Conservation (phyloP, 2,329 filamentous ascomycete genomes). For the Trichoderma gracile region DNA sequence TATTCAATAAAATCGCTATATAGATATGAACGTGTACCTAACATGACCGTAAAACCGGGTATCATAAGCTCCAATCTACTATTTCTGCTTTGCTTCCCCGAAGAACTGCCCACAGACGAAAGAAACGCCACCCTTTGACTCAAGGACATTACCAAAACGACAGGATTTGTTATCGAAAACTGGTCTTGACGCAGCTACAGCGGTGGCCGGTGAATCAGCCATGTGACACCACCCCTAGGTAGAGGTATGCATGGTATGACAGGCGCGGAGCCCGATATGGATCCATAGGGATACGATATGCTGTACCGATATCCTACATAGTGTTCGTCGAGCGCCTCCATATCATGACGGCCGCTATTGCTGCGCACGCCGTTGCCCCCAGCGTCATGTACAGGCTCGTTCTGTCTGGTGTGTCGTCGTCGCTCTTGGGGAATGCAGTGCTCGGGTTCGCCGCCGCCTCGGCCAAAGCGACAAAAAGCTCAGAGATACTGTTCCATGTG, state of each 20-base stretch:
- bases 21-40: neutral
- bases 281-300: neutral
- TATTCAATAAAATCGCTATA: neutral
- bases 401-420: constrained; percentile 81
- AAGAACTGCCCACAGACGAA: neutral
- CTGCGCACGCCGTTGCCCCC: constrained; percentile 68
- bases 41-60: constrained; percentile 17
- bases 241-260: no score
- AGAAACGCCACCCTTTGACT: neutral
- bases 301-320: constrained; percentile 28
- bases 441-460: constrained; percentile 90
- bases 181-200: neutral
- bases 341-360: constrained; percentile 64
- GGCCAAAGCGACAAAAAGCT: constrained; percentile 88
- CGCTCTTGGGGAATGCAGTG: constrained; percentile 82
- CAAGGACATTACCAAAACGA: neutral
- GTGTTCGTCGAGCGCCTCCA: constrained; percentile 60
- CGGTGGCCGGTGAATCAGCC: no score
- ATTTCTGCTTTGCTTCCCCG: constrained; percentile 1
- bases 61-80: constrained; percentile 19
- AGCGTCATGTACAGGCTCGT: constrained; percentile 84
- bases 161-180: neutral
- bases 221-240: neutral
- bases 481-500: constrained; percentile 89
- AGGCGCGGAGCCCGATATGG: neutral